These are phyloP conservation scores for Lepidium africanum DNA, from an alignment of 345 rosid genomes.

Conservation along the genomic window DNA sequence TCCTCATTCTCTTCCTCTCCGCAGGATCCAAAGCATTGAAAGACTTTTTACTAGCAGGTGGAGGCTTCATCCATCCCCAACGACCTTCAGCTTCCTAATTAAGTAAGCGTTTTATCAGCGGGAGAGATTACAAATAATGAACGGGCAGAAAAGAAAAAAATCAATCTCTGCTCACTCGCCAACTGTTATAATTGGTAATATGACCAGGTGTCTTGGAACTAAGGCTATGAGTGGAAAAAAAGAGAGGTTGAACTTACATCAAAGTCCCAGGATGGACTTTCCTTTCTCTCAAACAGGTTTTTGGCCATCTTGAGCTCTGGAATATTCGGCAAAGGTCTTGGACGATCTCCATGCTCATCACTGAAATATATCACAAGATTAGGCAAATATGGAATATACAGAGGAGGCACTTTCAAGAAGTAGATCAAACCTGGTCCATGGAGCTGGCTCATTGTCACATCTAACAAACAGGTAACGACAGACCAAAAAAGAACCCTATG, in stretches of 20 bases:
- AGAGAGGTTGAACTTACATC: slow-evolving; percentile 36
- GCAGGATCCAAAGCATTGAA: slow-evolving; percentile 18
- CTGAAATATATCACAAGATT: slow-evolving; percentile 18
- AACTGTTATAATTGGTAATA: background rate
- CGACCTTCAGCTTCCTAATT: slow-evolving; percentile 34
- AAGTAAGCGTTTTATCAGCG: background rate
- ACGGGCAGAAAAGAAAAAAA: background rate
- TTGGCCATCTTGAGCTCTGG: slow-evolving; percentile 42
- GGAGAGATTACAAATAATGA: background rate
- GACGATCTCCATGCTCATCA: slow-evolving; percentile 64
- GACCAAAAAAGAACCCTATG: slow-evolving; percentile 46
- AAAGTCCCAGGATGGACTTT: slow-evolving; percentile 65
- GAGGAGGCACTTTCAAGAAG: background rate
- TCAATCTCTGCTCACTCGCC: background rate
- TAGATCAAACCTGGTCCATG: slow-evolving; percentile 67
- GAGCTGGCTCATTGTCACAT: slow-evolving; percentile 70
- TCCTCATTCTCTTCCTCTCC: slow-evolving; percentile 23
- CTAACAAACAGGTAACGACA: slow-evolving; percentile 78
- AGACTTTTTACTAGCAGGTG: slow-evolving; percentile 43
- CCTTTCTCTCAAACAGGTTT: slow-evolving; percentile 49
- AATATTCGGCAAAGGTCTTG: slow-evolving; percentile 51
- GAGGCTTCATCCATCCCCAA: slow-evolving; percentile 65
- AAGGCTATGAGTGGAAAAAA: background rate
- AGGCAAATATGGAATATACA: background rate
- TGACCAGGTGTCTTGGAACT: background rate